phyloP scores from a whole-genome alignment of 345 rosid species.

The Heritiera fomes region DNA sequence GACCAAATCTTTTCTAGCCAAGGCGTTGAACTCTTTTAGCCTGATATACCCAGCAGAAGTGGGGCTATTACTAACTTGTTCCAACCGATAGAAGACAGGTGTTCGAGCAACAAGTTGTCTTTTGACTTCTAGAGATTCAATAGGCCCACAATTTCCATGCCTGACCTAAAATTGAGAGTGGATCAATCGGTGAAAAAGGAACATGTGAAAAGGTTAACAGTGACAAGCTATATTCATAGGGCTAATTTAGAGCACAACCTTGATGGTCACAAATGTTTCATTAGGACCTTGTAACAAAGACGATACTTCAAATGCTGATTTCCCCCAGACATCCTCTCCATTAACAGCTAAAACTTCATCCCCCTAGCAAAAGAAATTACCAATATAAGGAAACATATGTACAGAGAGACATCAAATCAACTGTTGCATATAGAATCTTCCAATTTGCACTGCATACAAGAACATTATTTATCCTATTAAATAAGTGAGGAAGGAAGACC shows the following conservation, averaged over 20 bases:
- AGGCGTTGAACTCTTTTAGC: constrained; percentile 89
- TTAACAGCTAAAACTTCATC: constrained; percentile 83
- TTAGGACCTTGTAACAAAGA: constrained; percentile 93
- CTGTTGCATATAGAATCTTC: neutral
- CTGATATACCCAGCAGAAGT: constrained; percentile 78
- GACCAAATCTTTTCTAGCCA: constrained; percentile 90
- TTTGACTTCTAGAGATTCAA: constrained; percentile 64
- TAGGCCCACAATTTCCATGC: constrained; percentile 88
- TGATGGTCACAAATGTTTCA: constrained; percentile 76
- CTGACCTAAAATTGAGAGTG: constrained; percentile 57
- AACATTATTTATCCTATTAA: neutral
- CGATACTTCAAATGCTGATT: constrained; percentile 90
- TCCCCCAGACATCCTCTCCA: constrained; percentile 78
- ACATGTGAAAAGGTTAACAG: neutral
- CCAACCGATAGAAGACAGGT: constrained; percentile 82
- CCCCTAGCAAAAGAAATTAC: constrained; percentile 49
- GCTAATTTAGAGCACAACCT: constrained; percentile 47
- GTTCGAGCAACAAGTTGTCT: constrained; percentile 82
- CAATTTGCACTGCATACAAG: neutral
- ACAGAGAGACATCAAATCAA: neutral
- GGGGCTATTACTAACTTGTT: constrained; percentile 63
- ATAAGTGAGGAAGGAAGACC: neutral
- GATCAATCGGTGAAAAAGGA: constrained; percentile 1
- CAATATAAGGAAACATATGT: neutral
- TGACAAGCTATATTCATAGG: neutral